phyloP scores from a whole-genome alignment of 371 early-diverging fungal genomes.

The Rhizopus microsporus region DNA sequence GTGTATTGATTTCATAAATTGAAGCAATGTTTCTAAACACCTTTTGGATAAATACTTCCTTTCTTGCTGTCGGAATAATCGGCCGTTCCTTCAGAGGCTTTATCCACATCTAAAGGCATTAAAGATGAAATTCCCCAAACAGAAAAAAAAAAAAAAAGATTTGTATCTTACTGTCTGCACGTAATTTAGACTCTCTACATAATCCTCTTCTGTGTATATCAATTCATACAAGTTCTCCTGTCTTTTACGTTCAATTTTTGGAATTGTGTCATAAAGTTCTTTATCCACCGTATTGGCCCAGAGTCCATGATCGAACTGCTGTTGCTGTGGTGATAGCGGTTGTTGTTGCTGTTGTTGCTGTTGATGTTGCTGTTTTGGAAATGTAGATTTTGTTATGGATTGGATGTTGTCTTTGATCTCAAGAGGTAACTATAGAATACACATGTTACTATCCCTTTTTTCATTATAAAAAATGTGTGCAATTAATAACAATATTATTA shows the following conservation, averaged over 20 bases:
- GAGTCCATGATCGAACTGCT: slow-evolving; percentile 18
- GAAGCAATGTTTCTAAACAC: slow-evolving; percentile 82
- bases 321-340: not conserved
- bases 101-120: slow-evolving; percentile 68
- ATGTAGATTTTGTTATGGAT: not conserved
- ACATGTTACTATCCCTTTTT: not conserved
- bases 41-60: slow-evolving; percentile 69
- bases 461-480: not conserved
- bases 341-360: not conserved
- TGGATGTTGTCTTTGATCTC: no score
- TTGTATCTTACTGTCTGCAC: slow-evolving; percentile 28
- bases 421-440: no score
- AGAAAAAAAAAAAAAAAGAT: not conserved
- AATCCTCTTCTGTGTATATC: slow-evolving; percentile 88
- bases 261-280: slow-evolving; percentile 65
- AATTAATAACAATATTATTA: not conserved
- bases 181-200: slow-evolving; percentile 74
- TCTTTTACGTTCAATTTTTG: slow-evolving; percentile 78
- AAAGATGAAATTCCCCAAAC: not conserved
- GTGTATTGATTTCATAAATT: slow-evolving; percentile 70
- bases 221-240: slow-evolving; percentile 94
- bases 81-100: slow-evolving; percentile 68
- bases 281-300: slow-evolving; percentile 72
- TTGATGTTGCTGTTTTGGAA: not conserved
- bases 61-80: slow-evolving; percentile 62